Evolutionary conservation across 345 rosid genomes (phyloP), one percentile per base, ranked within the genome.

Genomic region (Rhodamnia argentea): DNA sequence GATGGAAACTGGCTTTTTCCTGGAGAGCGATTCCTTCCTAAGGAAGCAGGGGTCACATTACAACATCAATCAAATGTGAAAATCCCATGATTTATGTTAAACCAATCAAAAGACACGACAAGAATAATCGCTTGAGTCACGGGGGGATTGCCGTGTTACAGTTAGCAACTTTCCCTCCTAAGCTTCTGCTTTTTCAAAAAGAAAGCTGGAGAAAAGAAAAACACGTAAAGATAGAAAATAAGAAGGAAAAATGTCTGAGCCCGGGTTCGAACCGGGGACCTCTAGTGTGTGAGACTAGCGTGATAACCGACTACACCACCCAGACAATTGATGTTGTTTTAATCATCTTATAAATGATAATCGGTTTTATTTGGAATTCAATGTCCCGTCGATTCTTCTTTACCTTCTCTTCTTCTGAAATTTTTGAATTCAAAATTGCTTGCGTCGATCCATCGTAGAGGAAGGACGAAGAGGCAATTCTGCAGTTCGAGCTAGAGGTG

Each of bases 241-340:
- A 15, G 22, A 1, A 10, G 12, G 1, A 13, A 51, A 1, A 12
- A 7, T 91, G 92, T 93, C 93, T 88, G 89, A 88, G 90, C 89
- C 92, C 92, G 93, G 94, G 93, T 91, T 93, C 92, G 93, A 93
- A 93, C 92, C 90, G 91, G 93, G 91, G 94, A 92, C 93, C 93
- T 92, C 89, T 92, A 91, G 93, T 90, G 94, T 92, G 95, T 91
- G 93, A 93, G 94, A 93, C 94, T 91, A 92, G 88, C 94, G 93
- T 92, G 94, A 94, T 94, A 90, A 91, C 95, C 94, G 52, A 92
- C 94, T 92, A 91, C 96, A 92, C 95, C 95, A 94, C 95, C 93
- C 95, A 91, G 94, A 93, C 95, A 18, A 1, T 16, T 50, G 3
- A 18, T 24, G 5, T 13, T 6, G 0, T 0, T 0, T 18, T 4